Conservation (phyloP, 2,329 filamentous ascomycete genomes). For the Diplodia mutila region DNA sequence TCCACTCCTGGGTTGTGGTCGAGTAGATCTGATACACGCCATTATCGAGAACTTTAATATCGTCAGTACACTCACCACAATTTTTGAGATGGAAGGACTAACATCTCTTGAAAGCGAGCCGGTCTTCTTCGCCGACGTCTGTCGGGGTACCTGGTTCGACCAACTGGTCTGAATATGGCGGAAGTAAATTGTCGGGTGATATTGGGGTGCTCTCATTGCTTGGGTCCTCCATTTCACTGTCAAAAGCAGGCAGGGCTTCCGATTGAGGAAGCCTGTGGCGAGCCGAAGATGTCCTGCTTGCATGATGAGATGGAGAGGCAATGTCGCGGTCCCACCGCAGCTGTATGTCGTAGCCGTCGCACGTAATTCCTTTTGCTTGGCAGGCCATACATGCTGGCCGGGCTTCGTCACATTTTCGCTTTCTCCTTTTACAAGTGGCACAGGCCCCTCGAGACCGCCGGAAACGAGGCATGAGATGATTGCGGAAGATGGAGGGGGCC, state of each 20-base stretch:
- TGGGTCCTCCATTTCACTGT: too few relatives aligned
- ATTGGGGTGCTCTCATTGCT: too few relatives aligned
- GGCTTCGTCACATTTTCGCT: not conserved
- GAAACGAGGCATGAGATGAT: not conserved
- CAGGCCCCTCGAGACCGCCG: not conserved
- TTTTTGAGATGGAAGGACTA: not conserved
- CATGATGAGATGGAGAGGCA: not conserved
- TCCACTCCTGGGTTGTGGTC: not conserved
- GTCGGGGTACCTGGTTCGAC: not conserved
- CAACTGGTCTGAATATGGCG: not conserved
- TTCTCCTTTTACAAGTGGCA: not conserved
- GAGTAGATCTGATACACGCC: not conserved
- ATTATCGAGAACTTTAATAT: not conserved
- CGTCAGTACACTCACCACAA: too few relatives aligned
- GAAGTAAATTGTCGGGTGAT: not conserved
- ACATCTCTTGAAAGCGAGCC: not conserved
- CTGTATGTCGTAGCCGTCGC: not conserved
- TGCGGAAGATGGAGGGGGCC: too few relatives aligned
- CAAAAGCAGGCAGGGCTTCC: too few relatives aligned
- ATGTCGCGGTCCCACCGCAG: not conserved
- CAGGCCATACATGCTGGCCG: not conserved
- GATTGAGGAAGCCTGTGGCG: too few relatives aligned
- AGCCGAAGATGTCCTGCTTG: not conserved
- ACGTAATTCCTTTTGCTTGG: not conserved
- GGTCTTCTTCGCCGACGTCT: not conserved